Percentiles rank a stretch among this genome's conserved stretches.
Conservation (phyloP, 2,329 filamentous ascomycete species). For the Annulohypoxylon truncatum region DNA sequence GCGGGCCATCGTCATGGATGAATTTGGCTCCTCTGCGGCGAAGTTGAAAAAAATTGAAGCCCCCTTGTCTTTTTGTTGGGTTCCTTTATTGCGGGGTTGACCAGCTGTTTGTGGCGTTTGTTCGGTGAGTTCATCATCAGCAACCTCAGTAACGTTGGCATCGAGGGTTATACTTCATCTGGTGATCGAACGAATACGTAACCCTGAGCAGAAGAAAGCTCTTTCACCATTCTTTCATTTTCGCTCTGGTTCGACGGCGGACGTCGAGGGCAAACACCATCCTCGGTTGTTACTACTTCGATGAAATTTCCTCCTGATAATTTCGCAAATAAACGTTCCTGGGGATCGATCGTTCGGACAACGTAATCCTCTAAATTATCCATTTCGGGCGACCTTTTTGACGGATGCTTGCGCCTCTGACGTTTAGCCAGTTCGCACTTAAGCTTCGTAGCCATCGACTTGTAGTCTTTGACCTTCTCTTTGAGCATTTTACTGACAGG, state of each 20-base stretch:
- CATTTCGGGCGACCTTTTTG: neutral
- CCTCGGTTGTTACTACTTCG: neutral
- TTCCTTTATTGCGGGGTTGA: neutral
- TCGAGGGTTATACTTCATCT: too few species aligned
- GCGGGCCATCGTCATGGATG: neutral
- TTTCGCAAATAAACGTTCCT: neutral
- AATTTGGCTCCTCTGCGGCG: neutral
- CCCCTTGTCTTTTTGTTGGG: neutral
- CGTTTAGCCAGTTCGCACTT: constrained; percentile 32
- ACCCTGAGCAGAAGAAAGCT: neutral
- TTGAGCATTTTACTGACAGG: constrained; percentile 28
- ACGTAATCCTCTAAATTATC: constrained; percentile 5
- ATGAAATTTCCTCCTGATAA: neutral
- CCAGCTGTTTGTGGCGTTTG: neutral
- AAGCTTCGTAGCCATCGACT: constrained; percentile 20
- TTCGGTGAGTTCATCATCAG: neutral
- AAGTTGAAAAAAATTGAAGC: constrained; percentile 1
- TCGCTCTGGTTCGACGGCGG: neutral
- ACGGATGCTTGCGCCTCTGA: constrained; percentile 21
- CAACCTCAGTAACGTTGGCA: too few species aligned
- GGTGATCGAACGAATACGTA: neutral
- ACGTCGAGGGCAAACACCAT: neutral
- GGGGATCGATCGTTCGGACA: constrained; percentile 15
- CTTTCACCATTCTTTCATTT: neutral
- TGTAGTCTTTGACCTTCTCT: constrained; percentile 23